A percentile compares a stretch with the other conserved stretches of the same genome.
phyloP scores from a whole-genome alignment of 2,329 filamentous ascomycete genomes.

The Scedosporium boydii region DNA sequence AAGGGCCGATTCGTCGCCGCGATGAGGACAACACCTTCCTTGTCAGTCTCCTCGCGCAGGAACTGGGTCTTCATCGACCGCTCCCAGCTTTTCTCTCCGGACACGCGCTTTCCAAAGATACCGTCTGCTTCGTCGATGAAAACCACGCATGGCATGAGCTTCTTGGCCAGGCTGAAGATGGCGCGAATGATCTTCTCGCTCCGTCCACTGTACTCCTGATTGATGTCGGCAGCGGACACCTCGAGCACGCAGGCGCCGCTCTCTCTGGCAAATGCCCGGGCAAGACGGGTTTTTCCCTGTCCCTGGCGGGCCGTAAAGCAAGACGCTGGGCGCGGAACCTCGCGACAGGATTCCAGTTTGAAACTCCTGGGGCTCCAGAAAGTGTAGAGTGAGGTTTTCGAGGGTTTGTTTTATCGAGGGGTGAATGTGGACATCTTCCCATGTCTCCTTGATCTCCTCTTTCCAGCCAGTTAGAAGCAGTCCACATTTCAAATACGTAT shows the following conservation, averaged over 20 bases:
- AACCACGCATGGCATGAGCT: conserved; percentile 80
- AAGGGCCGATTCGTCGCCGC: conserved; percentile 92
- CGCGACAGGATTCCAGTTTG: too few relatives aligned
- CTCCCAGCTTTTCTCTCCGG: conserved; percentile 35
- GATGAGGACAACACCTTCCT: conserved; percentile 81
- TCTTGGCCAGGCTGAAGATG: conserved; percentile 81
- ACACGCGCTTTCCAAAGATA: conserved; percentile 53
- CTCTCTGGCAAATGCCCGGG: conserved; percentile 59
- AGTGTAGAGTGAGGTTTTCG: too few relatives aligned
- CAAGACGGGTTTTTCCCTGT: conserved; percentile 63
- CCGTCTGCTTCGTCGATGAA: conserved; percentile 94
- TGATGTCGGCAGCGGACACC: conserved; percentile 80
- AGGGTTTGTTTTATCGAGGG: too few relatives aligned
- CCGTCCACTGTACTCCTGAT: conserved; percentile 92
- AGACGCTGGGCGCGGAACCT: too few relatives aligned
- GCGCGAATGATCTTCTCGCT: conserved; percentile 91
- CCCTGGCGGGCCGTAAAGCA: conserved; percentile 80
- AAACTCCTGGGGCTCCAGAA: too few relatives aligned
- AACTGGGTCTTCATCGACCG: conserved; percentile 95
- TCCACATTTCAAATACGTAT: too few relatives aligned
- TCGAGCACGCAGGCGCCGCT: conserved; percentile 67
- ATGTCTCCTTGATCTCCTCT: too few relatives aligned
- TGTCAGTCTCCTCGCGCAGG: conserved; percentile 70
- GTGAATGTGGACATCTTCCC: too few relatives aligned
- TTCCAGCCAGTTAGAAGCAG: too few relatives aligned